These are phyloP conservation scores for Verticillium nonalfalfae DNA, from an alignment of 2,329 filamentous ascomycete genomes.

Conservation along the genomic window DNA sequence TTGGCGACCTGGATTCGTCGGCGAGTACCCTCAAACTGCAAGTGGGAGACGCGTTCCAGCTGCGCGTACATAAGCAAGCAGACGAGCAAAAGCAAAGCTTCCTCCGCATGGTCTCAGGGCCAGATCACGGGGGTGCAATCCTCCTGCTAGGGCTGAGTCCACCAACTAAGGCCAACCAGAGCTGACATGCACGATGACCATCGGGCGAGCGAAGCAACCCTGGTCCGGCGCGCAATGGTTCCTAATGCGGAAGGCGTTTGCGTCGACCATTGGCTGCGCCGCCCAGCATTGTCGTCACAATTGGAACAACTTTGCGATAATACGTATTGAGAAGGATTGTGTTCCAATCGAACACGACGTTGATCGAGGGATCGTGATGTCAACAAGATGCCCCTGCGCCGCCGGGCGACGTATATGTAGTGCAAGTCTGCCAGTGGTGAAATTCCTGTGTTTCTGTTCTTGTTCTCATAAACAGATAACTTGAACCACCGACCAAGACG, in stretches of 20 bases:
- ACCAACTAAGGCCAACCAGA: background rate
- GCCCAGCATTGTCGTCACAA: background rate
- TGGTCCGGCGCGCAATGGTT: background rate
- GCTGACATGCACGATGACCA: background rate
- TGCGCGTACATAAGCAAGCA: background rate
- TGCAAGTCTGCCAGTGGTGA: too few relatives aligned
- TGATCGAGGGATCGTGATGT: background rate
- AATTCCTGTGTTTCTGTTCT: too few relatives aligned
- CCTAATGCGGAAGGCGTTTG: background rate
- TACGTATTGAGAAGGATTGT: background rate
- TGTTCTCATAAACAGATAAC: background rate
- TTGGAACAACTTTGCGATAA: background rate
- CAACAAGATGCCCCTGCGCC: background rate
- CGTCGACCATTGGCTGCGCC: background rate
- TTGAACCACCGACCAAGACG: background rate
- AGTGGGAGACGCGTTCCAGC: too few relatives aligned
- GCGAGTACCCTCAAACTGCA: too few relatives aligned
- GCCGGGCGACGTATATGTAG: background rate
- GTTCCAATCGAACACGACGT: background rate
- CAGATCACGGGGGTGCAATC: too few relatives aligned
- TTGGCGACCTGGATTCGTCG: too few relatives aligned
- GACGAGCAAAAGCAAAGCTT: background rate
- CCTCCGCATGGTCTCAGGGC: background rate
- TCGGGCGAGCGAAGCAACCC: background rate
- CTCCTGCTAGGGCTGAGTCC: background rate